phyloP scores from a whole-genome alignment of 176 grass and related monocot genomes.

The Cocos nucifera region DNA sequence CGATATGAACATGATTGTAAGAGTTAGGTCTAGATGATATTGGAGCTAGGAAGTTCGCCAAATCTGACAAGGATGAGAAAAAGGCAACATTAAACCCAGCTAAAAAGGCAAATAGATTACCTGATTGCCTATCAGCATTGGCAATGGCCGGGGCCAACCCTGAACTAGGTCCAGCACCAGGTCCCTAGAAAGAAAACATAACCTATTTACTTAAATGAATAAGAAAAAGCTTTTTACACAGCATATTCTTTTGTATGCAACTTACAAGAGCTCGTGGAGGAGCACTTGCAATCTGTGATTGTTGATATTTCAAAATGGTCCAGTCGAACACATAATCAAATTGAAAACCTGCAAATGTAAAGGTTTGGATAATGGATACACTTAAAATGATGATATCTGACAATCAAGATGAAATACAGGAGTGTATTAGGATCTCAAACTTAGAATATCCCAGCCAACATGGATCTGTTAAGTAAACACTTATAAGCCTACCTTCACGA shows the following conservation, averaged over 20 bases:
- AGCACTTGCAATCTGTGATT: constrained; percentile 10
- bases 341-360: constrained; percentile 11
- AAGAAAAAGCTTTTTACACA: too few relatives aligned
- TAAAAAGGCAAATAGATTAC: not conserved
- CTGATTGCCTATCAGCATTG: constrained; percentile 13
- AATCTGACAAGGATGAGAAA: not conserved
- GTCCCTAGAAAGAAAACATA: not conserved
- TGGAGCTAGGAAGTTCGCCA: not conserved
- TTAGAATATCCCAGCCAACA: too few relatives aligned
- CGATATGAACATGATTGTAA: too few relatives aligned
- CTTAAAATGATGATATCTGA: too few relatives aligned
- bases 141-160: not conserved
- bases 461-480: too few relatives aligned
- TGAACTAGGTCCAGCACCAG: constrained; percentile 14
- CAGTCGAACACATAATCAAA: constrained; percentile 26
- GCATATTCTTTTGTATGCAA: not conserved
- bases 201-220: too few relatives aligned
- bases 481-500: too few relatives aligned
- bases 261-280: constrained; percentile 13
- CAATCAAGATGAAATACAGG: too few relatives aligned
- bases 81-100: too few relatives aligned
- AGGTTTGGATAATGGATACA: too few relatives aligned
- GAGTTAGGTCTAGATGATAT: not conserved
- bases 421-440: too few relatives aligned
- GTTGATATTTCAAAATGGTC: constrained; percentile 23